Base-by-base conservation (phyloP, 1,139 yeast species). In the Protomyces lactucae-debilis region DNA sequence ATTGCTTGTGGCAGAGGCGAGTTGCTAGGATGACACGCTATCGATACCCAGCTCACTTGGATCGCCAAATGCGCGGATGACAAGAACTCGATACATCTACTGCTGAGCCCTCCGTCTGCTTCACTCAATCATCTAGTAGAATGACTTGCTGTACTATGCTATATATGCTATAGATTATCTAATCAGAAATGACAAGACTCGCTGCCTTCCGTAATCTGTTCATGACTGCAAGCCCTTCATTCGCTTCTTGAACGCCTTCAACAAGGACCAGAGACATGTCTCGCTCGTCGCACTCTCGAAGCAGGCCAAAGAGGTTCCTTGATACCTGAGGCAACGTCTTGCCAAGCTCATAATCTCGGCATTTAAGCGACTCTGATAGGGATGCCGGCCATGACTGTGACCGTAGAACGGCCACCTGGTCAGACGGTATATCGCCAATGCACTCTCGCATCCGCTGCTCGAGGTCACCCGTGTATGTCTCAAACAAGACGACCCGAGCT, bases 211-310 rank as follows among this genome's bases (percentile, higher is more conserved):
- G 79, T 51, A 93, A 78, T 69, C 99, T 78, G 73, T 93, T 93
- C 97, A 93, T 92, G 53, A 93, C 86, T 0, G 99, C 99, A 64
- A 92, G 79, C 0, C 99, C 99, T 72, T 91, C 95, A 64, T 86
- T 80, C 0, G 78, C 74, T 69, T 86, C 89, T 32, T 79, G 82
- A 3, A 89, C 81, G 0, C 93, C 93, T 72, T 89, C 90, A 0
- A 89, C 89, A 55, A 91, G 77, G 6, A 91, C 88, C 52, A 82
- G 68, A 67, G 85, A 88, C 2, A 83, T 88, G 0, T 78, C 79
- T 21, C 75, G 75, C 43, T 74, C 71, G 72, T 91, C 97, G 18
- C 87, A 84, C 59, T 85, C 84, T 71, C 99, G 80, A 61, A 93
- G 78, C 46, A 77, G 74, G 36, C 85, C 82, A 76, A 93, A 93